phyloP scores from a whole-genome alignment of 306 rosid genomes.

The Gastrolobium villosum region DNA sequence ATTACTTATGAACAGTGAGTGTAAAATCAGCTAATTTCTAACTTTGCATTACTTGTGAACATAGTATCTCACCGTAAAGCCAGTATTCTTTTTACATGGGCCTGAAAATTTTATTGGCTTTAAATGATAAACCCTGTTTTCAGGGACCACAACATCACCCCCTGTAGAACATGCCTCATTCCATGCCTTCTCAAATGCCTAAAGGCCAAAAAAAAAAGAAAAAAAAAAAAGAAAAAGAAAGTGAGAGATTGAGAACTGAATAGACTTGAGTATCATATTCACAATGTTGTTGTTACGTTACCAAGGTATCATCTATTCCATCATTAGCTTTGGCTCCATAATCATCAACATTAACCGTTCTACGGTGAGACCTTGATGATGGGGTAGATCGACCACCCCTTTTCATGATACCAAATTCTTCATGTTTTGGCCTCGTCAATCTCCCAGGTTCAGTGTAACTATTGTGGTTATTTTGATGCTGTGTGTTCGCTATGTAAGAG shows the following conservation, averaged over 20 bases:
- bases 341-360: slow-evolving; percentile 56
- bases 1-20: not conserved
- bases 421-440: slow-evolving; percentile 27
- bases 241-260: slow-evolving; percentile 10
- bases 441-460: not conserved
- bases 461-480: not conserved
- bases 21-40: slow-evolving; percentile 14
- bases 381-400: slow-evolving; percentile 9
- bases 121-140: slow-evolving; percentile 54
- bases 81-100: slow-evolving; percentile 65
- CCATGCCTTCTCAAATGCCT: slow-evolving; percentile 86
- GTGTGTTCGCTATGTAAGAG: slow-evolving; percentile 36
- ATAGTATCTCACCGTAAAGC: slow-evolving; percentile 56
- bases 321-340: slow-evolving; percentile 69
- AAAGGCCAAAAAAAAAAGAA: not conserved
- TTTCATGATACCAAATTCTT: slow-evolving; percentile 32
- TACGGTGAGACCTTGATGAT: slow-evolving; percentile 4
- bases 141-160: slow-evolving; percentile 63
- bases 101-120: slow-evolving; percentile 79
- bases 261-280: not conserved
- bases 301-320: slow-evolving; percentile 69
- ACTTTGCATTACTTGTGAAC: not conserved
- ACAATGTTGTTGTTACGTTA: slow-evolving; percentile 11
- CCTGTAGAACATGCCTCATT: slow-evolving; percentile 62
- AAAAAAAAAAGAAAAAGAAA: not conserved